These are phyloP conservation scores for Trametes cinnabarina DNA, from an alignment of 768 basidiomycete species.

Conservation along the genomic window DNA sequence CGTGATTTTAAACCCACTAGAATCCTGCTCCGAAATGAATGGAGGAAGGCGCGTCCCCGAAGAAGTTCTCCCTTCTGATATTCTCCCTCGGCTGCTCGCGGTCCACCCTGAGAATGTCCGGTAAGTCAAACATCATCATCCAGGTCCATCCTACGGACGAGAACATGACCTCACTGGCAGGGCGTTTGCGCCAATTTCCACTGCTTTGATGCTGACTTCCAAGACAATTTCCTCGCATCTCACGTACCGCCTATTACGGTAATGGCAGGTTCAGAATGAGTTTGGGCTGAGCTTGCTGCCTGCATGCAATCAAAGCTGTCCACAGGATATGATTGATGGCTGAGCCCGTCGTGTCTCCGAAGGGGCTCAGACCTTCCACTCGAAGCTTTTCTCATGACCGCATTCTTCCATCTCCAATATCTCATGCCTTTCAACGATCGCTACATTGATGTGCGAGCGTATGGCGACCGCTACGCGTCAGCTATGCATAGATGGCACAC, in stretches of 20 bases:
- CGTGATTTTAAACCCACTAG: neutral
- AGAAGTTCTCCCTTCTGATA: conserved; percentile 6
- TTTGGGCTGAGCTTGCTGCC: neutral
- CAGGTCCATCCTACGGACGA: neutral
- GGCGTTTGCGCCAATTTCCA: neutral
- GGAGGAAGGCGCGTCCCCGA: neutral
- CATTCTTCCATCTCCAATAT: no score
- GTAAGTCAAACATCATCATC: neutral
- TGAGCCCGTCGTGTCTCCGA: neutral
- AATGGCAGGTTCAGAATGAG: neutral
- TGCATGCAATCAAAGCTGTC: neutral
- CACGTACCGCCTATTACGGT: no score
- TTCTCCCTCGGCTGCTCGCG: conserved; percentile 7
- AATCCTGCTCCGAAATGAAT: neutral
- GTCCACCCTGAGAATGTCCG: neutral
- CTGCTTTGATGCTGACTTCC: neutral
- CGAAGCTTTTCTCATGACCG: no score
- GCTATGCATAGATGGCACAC: no score
- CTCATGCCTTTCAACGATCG: no score
- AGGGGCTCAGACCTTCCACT: no score
- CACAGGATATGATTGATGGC: neutral
- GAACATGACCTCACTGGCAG: neutral
- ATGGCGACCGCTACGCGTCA: no score
- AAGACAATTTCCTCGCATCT: neutral
- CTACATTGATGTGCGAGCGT: no score